Evolutionary conservation across 495 filamentous ascomycete species (phyloP), one percentile per base, ranked within the genome.

Genomic region (Podospora pseudoanserina): DNA sequence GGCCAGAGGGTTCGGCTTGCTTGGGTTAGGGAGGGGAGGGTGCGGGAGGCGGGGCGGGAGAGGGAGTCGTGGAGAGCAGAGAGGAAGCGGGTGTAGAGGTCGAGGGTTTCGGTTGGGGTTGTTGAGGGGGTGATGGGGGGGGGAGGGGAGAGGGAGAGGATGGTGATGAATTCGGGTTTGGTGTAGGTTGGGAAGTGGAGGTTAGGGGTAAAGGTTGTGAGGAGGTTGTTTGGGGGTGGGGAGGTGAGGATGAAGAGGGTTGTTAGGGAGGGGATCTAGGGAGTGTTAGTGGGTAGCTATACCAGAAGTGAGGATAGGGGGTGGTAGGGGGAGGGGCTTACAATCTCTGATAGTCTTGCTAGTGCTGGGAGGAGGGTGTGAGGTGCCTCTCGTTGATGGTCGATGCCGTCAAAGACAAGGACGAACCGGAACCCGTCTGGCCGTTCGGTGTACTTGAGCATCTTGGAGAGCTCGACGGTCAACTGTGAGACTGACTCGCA

Each of bases 331-430:
- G 32, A n/a, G 20, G 57, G 55, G 28, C 28, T 70, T 39, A 77
- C 78, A 57, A 76, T 77, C 64, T 81, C 79, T 19, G 75, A 75
- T 20, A 77, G 65, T 60, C 77, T 68, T 3, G 75, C 76, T 19
- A 79, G 68, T 7, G 91, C 92, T n/a, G 93, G 87, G n/a, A 97
- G 78, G 1, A 97, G 77, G 0, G 92, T 97, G 13, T 86, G 86
- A 3, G 90, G 85, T 9, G 90, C 86, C 67, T 98, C 96, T 72
- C 92, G 81, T 79, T 96, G 93, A 59, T 83, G 86, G 75, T 98
- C 95, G 65, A 97, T 91, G n/a, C 88, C 91, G 79, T 99, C 96
- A 67, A 97, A 86, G 32, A 96, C 92, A 49, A 97, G 77, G 28
- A 94, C 88, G 75, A 96, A 93, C 72, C 77, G 79, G 30, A 77